Evolutionary conservation across 768 basidiomycete species (phyloP).

Genomic region (Polyporus arcularius): DNA sequence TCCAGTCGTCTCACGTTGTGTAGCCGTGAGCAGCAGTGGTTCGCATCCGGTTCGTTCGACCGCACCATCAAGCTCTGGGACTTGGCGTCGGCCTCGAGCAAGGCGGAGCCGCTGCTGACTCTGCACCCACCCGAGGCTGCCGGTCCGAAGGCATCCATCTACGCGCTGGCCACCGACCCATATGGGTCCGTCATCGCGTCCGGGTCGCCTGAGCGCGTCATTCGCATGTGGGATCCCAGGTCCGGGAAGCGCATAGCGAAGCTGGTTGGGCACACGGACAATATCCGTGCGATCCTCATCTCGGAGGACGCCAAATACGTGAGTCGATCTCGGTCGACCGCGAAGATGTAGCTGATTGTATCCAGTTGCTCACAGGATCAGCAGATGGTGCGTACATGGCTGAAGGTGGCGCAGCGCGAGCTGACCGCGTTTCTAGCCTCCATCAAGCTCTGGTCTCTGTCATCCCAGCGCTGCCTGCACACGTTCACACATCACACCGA

Average conservation of each 20-base stretch:
- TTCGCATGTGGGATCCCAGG: slow-evolving; percentile 93
- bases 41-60: slow-evolving; percentile 94
- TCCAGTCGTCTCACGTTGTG: slow-evolving; percentile 13
- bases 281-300: slow-evolving; percentile 86
- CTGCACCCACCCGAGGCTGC: slow-evolving; percentile 67
- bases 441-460: slow-evolving; percentile 92
- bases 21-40: slow-evolving; percentile 82
- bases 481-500: slow-evolving; percentile 96
- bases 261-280: slow-evolving; percentile 96
- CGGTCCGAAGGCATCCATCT: slow-evolving; percentile 70
- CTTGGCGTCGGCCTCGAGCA: slow-evolving; percentile 44
- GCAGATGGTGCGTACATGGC: slow-evolving; percentile 54
- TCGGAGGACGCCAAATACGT: slow-evolving; percentile 92
- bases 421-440: slow-evolving; percentile 48
- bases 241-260: slow-evolving; percentile 79
- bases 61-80: slow-evolving; percentile 96
- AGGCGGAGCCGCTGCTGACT: slow-evolving; percentile 58
- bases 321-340: slow-evolving; percentile 30
- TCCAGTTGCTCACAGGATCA: slow-evolving; percentile 79
- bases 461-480: slow-evolving; percentile 87
- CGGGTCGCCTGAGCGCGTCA: slow-evolving; percentile 88
- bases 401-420: neutral
- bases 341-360: slow-evolving; percentile 3
- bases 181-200: slow-evolving; percentile 82
- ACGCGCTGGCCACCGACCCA: slow-evolving; percentile 79